phyloP scores from a whole-genome alignment of 257 asterid species.

The Sherardia arvensis region DNA sequence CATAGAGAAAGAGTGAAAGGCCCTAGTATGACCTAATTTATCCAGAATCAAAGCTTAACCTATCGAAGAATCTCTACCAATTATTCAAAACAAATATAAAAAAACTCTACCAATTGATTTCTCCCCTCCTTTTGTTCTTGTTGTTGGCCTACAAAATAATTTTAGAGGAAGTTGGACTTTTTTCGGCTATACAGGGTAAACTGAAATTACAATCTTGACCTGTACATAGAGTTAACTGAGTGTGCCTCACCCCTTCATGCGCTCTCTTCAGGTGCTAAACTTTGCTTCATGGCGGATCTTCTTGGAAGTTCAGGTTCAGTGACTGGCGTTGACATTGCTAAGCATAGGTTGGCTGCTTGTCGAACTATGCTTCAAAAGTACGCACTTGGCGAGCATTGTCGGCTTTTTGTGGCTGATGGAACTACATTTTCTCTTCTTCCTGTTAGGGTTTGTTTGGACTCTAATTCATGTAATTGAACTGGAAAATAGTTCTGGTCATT shows the following conservation, averaged over 20 bases:
- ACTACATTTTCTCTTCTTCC: conserved; percentile 70
- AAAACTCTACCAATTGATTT: neutral
- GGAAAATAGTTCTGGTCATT: conserved; percentile 6
- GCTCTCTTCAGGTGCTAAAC: conserved; percentile 75
- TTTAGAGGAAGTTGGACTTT: neutral
- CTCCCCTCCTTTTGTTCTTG: neutral
- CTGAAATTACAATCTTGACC: too few relatives aligned
- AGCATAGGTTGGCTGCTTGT: conserved; percentile 89
- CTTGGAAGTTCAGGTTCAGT: conserved; percentile 78
- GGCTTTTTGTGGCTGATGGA: conserved; percentile 96
- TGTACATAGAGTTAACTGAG: neutral
- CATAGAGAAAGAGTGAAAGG: neutral
- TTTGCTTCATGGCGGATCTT: conserved; percentile 81
- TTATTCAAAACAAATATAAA: too few relatives aligned
- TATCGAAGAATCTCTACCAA: neutral
- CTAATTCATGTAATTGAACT: conserved; percentile 32
- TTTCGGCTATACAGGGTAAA: too few relatives aligned
- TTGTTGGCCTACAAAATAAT: neutral
- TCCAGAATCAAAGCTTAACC: neutral
- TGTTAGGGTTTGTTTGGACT: conserved; percentile 27
- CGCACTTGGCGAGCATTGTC: conserved; percentile 61
- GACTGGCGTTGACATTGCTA: conserved; percentile 84
- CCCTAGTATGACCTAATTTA: neutral
- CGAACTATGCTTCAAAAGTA: conserved; percentile 82
- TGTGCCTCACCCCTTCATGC: conserved; percentile 8